Base-by-base conservation (phyloP, 371 early-diverging fungal species). In the Circinella minor region DNA sequence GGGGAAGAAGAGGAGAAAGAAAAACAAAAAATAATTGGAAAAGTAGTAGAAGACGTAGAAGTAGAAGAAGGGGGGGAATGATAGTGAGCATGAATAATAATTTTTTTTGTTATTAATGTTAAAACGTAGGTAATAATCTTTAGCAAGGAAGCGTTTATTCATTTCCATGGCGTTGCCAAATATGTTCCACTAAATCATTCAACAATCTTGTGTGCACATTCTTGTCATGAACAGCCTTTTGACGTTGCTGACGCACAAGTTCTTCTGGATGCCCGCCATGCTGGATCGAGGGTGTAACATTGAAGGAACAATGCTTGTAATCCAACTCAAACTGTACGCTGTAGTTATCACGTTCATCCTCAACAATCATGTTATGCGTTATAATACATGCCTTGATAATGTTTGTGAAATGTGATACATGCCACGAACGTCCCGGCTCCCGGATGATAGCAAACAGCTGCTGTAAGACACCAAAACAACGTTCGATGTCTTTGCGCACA, bases 341-440 rank as follows among this genome's bases (percentile, higher is more conserved):
- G n/a, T n/a, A n/a, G n/a, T n/a, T n/a, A n/a, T n/a, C n/a, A n/a
- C n/a, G n/a, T n/a, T 57, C 57, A 34, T 57, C 27, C 36, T 57
- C 57, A 20, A 57, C 36, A 27, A 57, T 57, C 57, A 57, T 57
- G 36, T 57, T 57, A 36, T 57, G 57, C 57, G 27, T 57, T 11
- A 57, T 57, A 36, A 59, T 37, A 34, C 59, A 59, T 4, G 59
- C 59, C 59, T 59, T 59, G 11, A 34, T 59, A 15, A 59, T 37
- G 59, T 59, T 37, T 59, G 27, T 4, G 20, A 59, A 10, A 27
- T 59, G 4, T 59, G 27, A 27, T 37, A 36, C 37, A 13, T 27
- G 37, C 59, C 59, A 59, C 20, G 37, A 37, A 36, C 34, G 27
- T 37, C 36, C n/a, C n/a, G n/a, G 59, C 20, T 59, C 36, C 4